These are phyloP conservation scores for Leccinum angustisporum DNA, from an alignment of 1,284 basidiomycete genomes.

Conservation along the genomic window DNA sequence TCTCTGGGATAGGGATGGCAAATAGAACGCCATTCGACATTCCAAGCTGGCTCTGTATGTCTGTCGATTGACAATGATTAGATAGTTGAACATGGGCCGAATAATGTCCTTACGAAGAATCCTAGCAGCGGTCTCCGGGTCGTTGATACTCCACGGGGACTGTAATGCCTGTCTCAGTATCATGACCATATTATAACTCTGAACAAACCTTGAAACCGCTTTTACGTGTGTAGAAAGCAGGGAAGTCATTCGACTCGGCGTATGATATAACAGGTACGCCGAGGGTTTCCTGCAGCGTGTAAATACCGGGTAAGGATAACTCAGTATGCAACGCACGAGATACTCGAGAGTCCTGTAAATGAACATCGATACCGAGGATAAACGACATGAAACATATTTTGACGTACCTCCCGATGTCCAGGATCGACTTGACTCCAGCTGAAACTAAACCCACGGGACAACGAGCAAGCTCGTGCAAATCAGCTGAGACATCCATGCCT, in stretches of 20 bases:
- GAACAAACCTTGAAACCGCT: slow-evolving; percentile 72
- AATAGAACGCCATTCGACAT: slow-evolving; percentile 78
- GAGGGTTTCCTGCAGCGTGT: slow-evolving; percentile 77
- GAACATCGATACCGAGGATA: slow-evolving; percentile 11
- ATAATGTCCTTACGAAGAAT: slow-evolving; percentile 59
- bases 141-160: slow-evolving; percentile 70
- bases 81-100: background rate
- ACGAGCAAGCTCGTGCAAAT: slow-evolving; percentile 80
- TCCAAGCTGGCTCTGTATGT: slow-evolving; percentile 59
- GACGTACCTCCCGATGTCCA: slow-evolving; percentile 82
- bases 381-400: background rate
- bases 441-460: slow-evolving; percentile 91
- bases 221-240: slow-evolving; percentile 88
- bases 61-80: slow-evolving; percentile 37
- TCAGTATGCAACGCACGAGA: slow-evolving; percentile 51
- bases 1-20: slow-evolving; percentile 87
- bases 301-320: background rate
- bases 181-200: background rate
- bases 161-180: slow-evolving; percentile 30
- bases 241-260: slow-evolving; percentile 77
- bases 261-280: slow-evolving; percentile 92
- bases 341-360: slow-evolving; percentile 84
- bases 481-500: slow-evolving; percentile 97
- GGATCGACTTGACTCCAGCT: slow-evolving; percentile 92
- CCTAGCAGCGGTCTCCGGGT: slow-evolving; percentile 63